Conservation (phyloP, 345 rosid genomes). For the Camelina neglecta region DNA sequence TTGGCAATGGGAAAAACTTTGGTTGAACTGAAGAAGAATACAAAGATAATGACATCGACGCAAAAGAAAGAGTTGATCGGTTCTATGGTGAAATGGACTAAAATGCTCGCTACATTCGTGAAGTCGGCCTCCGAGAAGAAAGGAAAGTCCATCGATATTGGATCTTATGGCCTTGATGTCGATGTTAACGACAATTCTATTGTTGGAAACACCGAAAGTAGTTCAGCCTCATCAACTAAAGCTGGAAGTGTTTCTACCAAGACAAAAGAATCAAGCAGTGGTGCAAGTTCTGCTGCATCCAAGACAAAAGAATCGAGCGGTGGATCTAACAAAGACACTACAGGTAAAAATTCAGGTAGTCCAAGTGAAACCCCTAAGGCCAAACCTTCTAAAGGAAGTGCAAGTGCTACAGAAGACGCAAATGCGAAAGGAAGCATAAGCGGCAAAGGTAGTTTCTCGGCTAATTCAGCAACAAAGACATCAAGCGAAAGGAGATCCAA, state of each 20-base stretch:
- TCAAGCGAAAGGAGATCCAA: neutral
- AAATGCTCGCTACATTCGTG: slow-evolving; percentile 19
- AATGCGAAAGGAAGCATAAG: neutral
- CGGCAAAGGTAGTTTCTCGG: neutral
- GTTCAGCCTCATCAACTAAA: neutral
- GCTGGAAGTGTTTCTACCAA: neutral
- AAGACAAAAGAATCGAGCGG: neutral
- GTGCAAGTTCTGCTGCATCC: neutral
- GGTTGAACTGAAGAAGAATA: slow-evolving; percentile 27
- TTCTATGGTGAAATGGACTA: slow-evolving; percentile 38
- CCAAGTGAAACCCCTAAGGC: slow-evolving; percentile 18
- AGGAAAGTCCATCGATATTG: slow-evolving; percentile 32
- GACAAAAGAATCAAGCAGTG: neutral
- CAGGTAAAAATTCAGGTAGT: neutral
- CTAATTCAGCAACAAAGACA: neutral
- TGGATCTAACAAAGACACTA: neutral
- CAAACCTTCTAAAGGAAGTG: slow-evolving; percentile 28
- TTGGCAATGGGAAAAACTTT: slow-evolving; percentile 37
- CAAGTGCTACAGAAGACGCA: neutral
- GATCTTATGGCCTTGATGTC: slow-evolving; percentile 33
- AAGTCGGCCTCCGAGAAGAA: slow-evolving; percentile 34
- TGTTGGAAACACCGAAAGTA: neutral
- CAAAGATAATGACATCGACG: neutral
- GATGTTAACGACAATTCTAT: slow-evolving; percentile 26
- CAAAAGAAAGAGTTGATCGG: slow-evolving; percentile 19